Base-by-base conservation (phyloP, 768 basidiomycete genomes). In the Epithele typhae region DNA sequence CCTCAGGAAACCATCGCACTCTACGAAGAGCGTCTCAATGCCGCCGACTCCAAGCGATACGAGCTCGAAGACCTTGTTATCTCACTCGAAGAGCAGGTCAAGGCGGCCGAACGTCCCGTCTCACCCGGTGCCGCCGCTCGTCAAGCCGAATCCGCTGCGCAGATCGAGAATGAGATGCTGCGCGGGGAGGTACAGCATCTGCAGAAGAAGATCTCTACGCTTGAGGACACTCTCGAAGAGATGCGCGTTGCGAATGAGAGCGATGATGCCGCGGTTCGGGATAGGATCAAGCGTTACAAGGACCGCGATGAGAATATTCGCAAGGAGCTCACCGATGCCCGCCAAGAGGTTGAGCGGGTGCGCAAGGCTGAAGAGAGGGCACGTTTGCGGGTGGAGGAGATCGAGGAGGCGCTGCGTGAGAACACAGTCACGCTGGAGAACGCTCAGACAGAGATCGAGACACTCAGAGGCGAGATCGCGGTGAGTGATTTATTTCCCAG, bases 81-180 rank as follows among this genome's bases (percentile, higher is more conserved):
- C 10, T 59, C 68, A 0, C 68, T 91, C 7, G 83, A 91, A 58
- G 75, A 76, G 23, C 72, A 75, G 51, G 63, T 68, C 25, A 67
- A 60, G 23, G 54, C 54, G 22, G 57, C 63, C 19, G 51, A 64
- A 6, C 61, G 64, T 18, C 64, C 64, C 15, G 58, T 59, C 15
- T 67, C 72, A 39, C 62, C 74, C 27, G 48, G 61, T 30, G 60
- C 68, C 4, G 52, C 59, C 8, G 62, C 69, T 1, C 67, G 66
- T 6, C 68, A 70, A 22, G 71, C 77, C 4, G 67, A 78, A 4
- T 83, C 90, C 8, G 94, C 93, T 0, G 78, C 83, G 2, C 82
- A 92, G 59, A 98, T 99, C 53, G 94, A 99, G 65, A 97, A 97
- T 58, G 93, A 98, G 63, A 84, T 81, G 12, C 78, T 97, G 11